Percentiles rank a stretch among this genome's conserved stretches.
phyloP scores from a whole-genome alignment of 2,329 filamentous ascomycete species.

The Ophiosphaerella korrae region DNA sequence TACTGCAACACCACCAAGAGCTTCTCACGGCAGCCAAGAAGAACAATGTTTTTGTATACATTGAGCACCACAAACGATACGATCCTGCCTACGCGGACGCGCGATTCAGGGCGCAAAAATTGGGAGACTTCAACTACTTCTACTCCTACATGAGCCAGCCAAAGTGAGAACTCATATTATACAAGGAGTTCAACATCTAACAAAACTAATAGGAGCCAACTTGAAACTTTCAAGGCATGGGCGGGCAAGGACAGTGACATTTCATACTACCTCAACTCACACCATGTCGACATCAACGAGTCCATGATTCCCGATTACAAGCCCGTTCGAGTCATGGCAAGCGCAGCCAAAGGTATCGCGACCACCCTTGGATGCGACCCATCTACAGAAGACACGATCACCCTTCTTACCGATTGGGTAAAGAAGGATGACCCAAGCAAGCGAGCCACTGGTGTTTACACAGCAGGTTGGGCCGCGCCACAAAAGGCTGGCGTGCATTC shows the following conservation, averaged over 20 bases:
- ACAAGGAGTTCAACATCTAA: slow-evolving; percentile 47
- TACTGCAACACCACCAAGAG: slow-evolving; percentile 76
- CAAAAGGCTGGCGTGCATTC: slow-evolving; percentile 93
- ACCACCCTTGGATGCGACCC: slow-evolving; percentile 77
- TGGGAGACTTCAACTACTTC: slow-evolving; percentile 98
- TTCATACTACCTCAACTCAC: slow-evolving; percentile 93
- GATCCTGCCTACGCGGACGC: slow-evolving; percentile 93
- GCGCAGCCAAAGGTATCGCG: slow-evolving; percentile 78
- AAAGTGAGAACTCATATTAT: slow-evolving; percentile 50
- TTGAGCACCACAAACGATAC: slow-evolving; percentile 97
- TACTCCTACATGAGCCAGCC: slow-evolving; percentile 93
- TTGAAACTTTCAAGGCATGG: slow-evolving; percentile 95
- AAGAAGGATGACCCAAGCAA: slow-evolving; percentile 71
- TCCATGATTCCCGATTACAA: slow-evolving; percentile 85
- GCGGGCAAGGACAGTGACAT: slow-evolving; percentile 91
- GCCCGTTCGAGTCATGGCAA: slow-evolving; percentile 79
- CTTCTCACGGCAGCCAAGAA: slow-evolving; percentile 74
- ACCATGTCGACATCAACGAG: slow-evolving; percentile 92
- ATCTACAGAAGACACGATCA: slow-evolving; percentile 91
- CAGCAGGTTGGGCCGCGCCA: slow-evolving; percentile 91
- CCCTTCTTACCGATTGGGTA: slow-evolving; percentile 85
- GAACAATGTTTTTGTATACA: slow-evolving; percentile 83
- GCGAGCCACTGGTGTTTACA: slow-evolving; percentile 86
- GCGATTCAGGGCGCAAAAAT: slow-evolving; percentile 71
- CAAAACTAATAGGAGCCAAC: slow-evolving; percentile 87